Base-by-base conservation (phyloP, 768 basidiomycete genomes). In the Trametes maxima region DNA sequence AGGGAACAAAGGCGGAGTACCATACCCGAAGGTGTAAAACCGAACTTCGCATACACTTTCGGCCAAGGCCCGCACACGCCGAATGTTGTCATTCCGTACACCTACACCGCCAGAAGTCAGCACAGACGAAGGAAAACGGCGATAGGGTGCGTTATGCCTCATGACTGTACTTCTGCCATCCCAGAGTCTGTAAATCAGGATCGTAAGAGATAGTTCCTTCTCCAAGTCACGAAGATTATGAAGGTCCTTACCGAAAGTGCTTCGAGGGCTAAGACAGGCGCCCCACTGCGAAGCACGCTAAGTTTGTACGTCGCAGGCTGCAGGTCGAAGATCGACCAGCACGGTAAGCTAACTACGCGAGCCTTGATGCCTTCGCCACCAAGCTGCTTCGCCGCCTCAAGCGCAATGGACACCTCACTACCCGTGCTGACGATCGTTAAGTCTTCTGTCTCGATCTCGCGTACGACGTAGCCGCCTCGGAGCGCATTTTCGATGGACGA, bases 101-200 rank as follows among this genome's bases (percentile, higher is more conserved):
- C 89, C 82, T 85, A 67, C 12, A 6, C 5, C 21, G 64, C n/a
- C 19, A 56, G 35, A 24, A 17, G 19, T 42, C 63, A 47, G 39
- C 22, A 49, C 74, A 60, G 60, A 54, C 44, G 43, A 12, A 22
- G 21, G 40, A 7, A 6, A n/a, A 48, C 21, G 40, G n/a, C 16
- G 45, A 12, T 47, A 47, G 56, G 40, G 56, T 46, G 19, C 5
- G 64, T 64, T 74, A 73, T 72, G 78, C 85, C 78, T 95, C 94
- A 72, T 96, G 94, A 67, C 88, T 88, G 80, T 92, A 94, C 75
- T 88, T 89, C 63, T 85, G 82, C 95, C 95, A 97, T 66, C 94
- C 93, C 67, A 84, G 78, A 46, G 92, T 92, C 73, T 71, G 50
- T 35, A 33, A 57, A 19, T 12, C 35, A 44, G n/a, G 14, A 1